Evolutionary conservation across 106 monocot species (phyloP), one percentile per base, ranked within the genome.

Genomic region (Allium fistulosum): DNA sequence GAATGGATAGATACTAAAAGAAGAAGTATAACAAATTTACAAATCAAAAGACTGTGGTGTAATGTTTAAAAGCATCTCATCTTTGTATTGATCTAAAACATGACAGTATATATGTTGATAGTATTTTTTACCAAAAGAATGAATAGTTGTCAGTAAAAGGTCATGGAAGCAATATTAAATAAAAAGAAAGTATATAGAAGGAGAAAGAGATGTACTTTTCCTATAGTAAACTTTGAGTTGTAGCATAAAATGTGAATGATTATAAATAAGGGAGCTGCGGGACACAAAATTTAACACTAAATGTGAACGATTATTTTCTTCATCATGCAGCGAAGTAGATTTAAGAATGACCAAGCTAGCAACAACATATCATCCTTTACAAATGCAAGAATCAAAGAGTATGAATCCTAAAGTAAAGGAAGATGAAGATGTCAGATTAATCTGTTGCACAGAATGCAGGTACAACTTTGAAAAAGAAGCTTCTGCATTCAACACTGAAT

Each of bases 401-500:
- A 67, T 77, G 11, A 57, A 53, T 69, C 4, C 14, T 48, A 5
- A 37, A 37, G 37, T 37, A 2, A 65, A 47, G 17, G 88, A 87
- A 17, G 83, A 80, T 28, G 83, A 91, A 71, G 84, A 80, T 6
- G 22, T 22, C 37, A 82, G 78, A 77, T 72, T 88, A 57, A 56
- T 59, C 9, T 85, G 85, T 73, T 96, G 96, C 59, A 52, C 67
- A 45, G 92, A 92, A 63, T 96, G 96, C 77, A 65, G 70, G 63
- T 26, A 61, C 12, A 84, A 84, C 28, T 92, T 78, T 81, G 88
- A 96, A 55, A 92, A 69, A 70, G 96, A 96, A 70, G 80, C 80
- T 2, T 48, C 69, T 58, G 75, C 72, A 14, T 46, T 27, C 14
- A 59, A 37, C 63, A 62, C 46, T 46, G 67, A 58, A 11, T 82